A percentile compares a stretch with the other conserved stretches of the same genome.
Conservation (phyloP, 352 stramenopile species). For the Phytopythium cucurbitacearum region DNA sequence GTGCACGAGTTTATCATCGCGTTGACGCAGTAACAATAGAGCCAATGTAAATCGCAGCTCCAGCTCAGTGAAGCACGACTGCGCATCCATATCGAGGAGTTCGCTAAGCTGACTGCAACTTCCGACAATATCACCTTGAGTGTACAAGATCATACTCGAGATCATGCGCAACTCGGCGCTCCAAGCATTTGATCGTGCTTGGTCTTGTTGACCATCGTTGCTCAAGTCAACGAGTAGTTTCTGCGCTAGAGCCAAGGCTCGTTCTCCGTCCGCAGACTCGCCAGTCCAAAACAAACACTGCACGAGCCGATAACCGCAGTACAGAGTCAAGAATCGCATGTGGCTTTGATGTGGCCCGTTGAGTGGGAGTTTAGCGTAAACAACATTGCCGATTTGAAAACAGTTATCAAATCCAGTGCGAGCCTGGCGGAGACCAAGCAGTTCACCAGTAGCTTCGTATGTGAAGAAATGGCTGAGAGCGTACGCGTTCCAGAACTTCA, state of each 20-base stretch:
- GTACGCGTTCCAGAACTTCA: constrained; percentile 58
- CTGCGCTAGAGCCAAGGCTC: constrained; percentile 12
- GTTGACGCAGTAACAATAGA: constrained; percentile 17
- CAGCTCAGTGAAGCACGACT: constrained; percentile 18
- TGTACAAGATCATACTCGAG: constrained; percentile 36
- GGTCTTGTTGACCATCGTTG: not conserved
- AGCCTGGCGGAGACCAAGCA: constrained; percentile 34
- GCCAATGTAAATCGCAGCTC: constrained; percentile 33
- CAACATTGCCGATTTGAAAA: constrained; percentile 13
- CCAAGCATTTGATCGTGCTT: constrained; percentile 6
- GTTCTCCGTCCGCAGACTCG: constrained; percentile 15
- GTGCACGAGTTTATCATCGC: not conserved
- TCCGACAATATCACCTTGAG: constrained; percentile 10
- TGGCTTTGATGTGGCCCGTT: not conserved
- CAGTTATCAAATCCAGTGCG: constrained; percentile 39
- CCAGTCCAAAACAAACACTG: constrained; percentile 37
- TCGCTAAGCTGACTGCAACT: constrained; percentile 19
- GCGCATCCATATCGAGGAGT: constrained; percentile 10
- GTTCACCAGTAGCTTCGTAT: constrained; percentile 46
- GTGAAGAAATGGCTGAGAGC: constrained; percentile 44
- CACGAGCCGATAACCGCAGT: constrained; percentile 15
- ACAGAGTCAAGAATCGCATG: not conserved
- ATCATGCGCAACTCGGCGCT: constrained; percentile 34
- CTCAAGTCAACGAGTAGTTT: constrained; percentile 12
- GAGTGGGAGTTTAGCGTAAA: not conserved